Base-by-base conservation (phyloP, 164 flowering plant genomes). In the Piper betle region DNA sequence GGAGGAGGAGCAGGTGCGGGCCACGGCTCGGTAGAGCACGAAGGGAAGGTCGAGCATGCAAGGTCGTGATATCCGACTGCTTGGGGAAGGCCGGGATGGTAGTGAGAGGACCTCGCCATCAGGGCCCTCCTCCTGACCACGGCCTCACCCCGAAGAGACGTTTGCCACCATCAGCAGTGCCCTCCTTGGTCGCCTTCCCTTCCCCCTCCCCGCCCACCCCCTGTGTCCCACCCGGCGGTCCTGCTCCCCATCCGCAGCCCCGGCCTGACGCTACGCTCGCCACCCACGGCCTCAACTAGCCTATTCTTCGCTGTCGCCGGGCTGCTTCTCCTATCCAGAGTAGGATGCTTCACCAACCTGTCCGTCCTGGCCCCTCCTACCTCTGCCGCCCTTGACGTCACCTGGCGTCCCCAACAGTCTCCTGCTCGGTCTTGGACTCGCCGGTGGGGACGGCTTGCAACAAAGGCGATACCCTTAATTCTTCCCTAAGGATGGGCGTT, bases 231-330 rank as follows among this genome's bases (percentile, higher is more conserved):
- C 39, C 57, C 33, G 1, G 33, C 33, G 57, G 96, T 91, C 17
- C 78, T 94, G 0, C 88, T 96, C 68, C 94, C 97, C 11, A 96
- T 96, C 0, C 88, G 96, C 72, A 81, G 78, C 6, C 64, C 72
- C 75, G 83, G 88, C 70, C 66, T 91, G 57, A 76, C 82, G 3
- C 0, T 66, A 76, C 82, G 3, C 0, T 66, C 41, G 97, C 87
- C 1, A 96, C 98, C 0, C 94, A 89, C 52, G 98, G 98, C 10
- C 75, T 92, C 19, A 16, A 84, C 3, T 71, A 94, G 98, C 58
- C 96, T 96, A 0, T 96, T 87, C 79, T 89, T 96, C 55, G 74
- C 69, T 0, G 63, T 76, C 46, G 89, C 81, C 42, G 86, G 86
- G 18, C 84, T 85, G 16, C 80, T 84, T 38, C 91, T 86, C 62